Base-by-base conservation (phyloP, 2,329 filamentous ascomycete species). In the Alternaria atra region DNA sequence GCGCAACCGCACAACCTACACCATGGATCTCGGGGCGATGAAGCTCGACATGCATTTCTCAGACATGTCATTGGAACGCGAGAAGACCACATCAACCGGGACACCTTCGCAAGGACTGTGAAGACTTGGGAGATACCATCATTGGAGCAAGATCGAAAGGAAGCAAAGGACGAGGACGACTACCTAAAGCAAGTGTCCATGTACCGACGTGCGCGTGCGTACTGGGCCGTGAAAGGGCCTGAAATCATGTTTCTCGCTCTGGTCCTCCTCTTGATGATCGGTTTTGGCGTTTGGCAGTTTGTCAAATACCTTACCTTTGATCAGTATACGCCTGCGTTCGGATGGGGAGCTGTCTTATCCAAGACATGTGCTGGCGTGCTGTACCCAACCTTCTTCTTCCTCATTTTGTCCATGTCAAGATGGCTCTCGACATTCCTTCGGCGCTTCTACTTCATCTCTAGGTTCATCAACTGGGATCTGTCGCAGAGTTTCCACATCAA, bases 321-420 rank as follows among this genome's bases (percentile, higher is more conserved):
- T 0, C 63, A 78, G 10, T 85, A 84, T 58, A 81, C 81, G 15
- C 80, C 79, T 13, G 85, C 82, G 0, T 83, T 87, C 17, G 86
- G 85, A 12, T 86, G 85, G 84, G 86, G 85, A 6, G 81, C 85
- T 7, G 83, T 86, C 4, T 69, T 88, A 51, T 83, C 85, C 4
- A 88, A 87, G 72, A 82, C 83, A 0, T 83, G 78, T 43, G 85
- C 85, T 9, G 86, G 86, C 4, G 82, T 83, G 0, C 67, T 88
- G 1, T 87, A 87, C 50, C 85, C 85, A 17, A 87, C 85, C 1
- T 81, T 88, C 57, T 87, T 87, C 75, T 87, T 88, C 65, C 77
- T 87, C 58, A 79, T 87, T 6, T 74, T 87, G 5, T 86, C 84
- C 67, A 88, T 87, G 85, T 86, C 84, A 13, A 77, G 86, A 29